Base-by-base conservation (phyloP, 2,329 filamentous ascomycete species). In the Claviceps sp. region DNA sequence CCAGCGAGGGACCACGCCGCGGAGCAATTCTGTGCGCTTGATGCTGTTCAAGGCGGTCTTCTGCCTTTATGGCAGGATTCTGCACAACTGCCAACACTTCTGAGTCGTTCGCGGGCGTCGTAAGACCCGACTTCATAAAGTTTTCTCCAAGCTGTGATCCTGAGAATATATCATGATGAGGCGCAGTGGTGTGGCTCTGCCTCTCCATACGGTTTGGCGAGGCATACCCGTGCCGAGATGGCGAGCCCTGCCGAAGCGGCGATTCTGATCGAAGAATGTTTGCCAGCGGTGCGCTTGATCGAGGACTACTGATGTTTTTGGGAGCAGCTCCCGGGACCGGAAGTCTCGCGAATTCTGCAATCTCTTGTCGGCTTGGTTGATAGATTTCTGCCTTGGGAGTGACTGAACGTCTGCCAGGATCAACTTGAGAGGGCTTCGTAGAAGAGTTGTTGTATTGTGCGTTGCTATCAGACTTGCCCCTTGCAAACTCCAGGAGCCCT, bases 111-210 rank as follows among this genome's bases (percentile, higher is more conserved):
- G 59, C 60, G 14, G 67, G 67, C 14, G 67, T 68, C 11, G 67
- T 67, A 4, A 67, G 55, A 6, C 66, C 64, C 29, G 67, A 70
- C 20, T 65, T 62, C 66, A 70, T 67, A 42, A 70, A 70, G 45
- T 61, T 62, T 9, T 70, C 67, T 13, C 65, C 66, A 5, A 70
- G 62, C 52, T 69, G 66, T 4, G 67, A 70, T 5, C 67, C 67
- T 29, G 60, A 63, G 42, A 70, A 69, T n/a, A 69, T 52, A 9
- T 61, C 62, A 16, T 52, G 52, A 20, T 55, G 56, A 23, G 17
- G 23, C 22, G 40, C 46, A 39, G 36, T 50, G 49, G 45, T 36
- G 39, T 44, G 42, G 13, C 22, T 47, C 14, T 47, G 39, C 9
- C 14, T 29, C 22, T 22, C 49, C 36, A 22, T 8, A 14, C 52